Evolutionary conservation across 192 early-diverging fungal species (phyloP), one percentile per base, ranked within the genome.

Genomic region (Podila clonocystis): DNA sequence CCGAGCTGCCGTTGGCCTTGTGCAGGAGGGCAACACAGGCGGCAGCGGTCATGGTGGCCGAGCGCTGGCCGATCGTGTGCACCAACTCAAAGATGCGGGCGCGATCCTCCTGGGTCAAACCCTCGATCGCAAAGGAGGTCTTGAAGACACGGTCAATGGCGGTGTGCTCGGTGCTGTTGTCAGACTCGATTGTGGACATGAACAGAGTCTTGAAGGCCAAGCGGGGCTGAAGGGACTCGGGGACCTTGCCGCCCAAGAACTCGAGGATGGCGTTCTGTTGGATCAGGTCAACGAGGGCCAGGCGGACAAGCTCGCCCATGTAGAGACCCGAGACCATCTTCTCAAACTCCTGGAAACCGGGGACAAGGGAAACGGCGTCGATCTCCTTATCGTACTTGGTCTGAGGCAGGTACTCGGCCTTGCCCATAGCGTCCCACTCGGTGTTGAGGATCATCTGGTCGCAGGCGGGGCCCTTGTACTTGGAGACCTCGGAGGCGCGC

Each of bases 271-370:
- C 83, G 38, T 93, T 90, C 66, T 90, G 90, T 68, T 94, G 86
- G 61, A 95, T 90, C 69, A 97, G 87, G 85, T 98, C 96, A 55
- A 96, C 82, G 30, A 94, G 68, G 33, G 92, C 87, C 76, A 93
- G 86, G 31, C 97, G 92, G 11, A 90, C 91, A 38, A 99, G 82
- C 84, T 99, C 98, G 68, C 97, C 96, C 71, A 99, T 83, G 73
- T 97, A 99, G 78, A 94, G 89, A 74, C 97, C 97, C 38, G 95
- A 96, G 66, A 98, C 92, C 91, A 97, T 94, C 87, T 98, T 99
- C 85, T 99, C 98, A 85, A 94, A 98, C 17, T 91, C 91, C 79
- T 97, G 97, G 82, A 92, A 91, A 65, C 91, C 89, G 22, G 94
- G 93, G 76, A 95, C 94, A 55, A 86, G 80, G 33, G 93, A 93